Base-by-base conservation (phyloP, 2,329 filamentous ascomycete species). In the Trichoderma simmonsii region DNA sequence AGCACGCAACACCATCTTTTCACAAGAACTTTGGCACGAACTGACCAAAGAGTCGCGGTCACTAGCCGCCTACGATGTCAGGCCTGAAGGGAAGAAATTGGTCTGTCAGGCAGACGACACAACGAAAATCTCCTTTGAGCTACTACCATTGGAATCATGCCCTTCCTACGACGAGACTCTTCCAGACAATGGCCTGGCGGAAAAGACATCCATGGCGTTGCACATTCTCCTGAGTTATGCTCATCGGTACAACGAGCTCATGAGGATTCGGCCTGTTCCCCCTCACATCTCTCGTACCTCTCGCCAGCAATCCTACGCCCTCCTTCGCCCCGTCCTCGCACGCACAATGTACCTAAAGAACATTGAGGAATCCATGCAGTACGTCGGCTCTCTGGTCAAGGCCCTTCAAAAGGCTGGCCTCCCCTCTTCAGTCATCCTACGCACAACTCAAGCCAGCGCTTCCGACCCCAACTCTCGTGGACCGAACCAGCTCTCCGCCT, bases 21-120 rank as follows among this genome's bases (percentile, higher is more conserved):
- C 93, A 32, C 91, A 95, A 78, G 96, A 99, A 79, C 83, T 99
- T 2, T 98, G 94, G 87, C 91, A 97, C 76, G 96, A 99, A 81
- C 85, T 98, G 73, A 91, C 91, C 67, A 88, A 93, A 21, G 96
- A 99, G 81, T 90, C 92, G 0, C 91, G 94, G 18, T 86, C 87
- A 0, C 84, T 97, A 26, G 86, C 91, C 3, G 89, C 90, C 12
- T 90, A 93, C 73, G 89, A 91, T 11, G 91, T 98, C 14, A 87
- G 86, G 30, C 87, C 90, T 15, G 86, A 89, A 43, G 89, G 87
- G 15, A 83, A 88, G 30, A 82, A 85, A 3, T 85, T 94, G 56
- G 84, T 85, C 11, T 89, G 90, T 76, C 82, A 85, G 3, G 79
- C 89, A 1, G 84, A 86, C n/a, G 77, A 84, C 1, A 80, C 84